Base-by-base conservation (phyloP, 1,139 yeast genomes). In the Martiniozyma asiatica region DNA sequence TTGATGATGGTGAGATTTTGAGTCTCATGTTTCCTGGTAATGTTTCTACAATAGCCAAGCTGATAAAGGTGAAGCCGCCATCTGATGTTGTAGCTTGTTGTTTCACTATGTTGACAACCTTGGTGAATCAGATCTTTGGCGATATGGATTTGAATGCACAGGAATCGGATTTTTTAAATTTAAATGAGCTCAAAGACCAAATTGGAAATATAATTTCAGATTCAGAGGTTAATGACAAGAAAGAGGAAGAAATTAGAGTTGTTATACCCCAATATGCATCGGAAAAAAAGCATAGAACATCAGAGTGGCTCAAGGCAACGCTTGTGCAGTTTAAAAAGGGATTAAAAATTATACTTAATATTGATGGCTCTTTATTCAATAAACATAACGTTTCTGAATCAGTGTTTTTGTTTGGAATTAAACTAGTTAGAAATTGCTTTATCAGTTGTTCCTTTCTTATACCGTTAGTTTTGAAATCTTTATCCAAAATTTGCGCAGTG, bases 281-380 rank as follows among this genome's bases (percentile, higher is more conserved):
- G n/a, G n/a, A n/a, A n/a, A 44, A 26, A 26, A 48, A 31, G 3
- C 70, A 65, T 37, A 58, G 85, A 40, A 63, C 72, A 2, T 53
- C 56, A 9, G 48, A 68, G 8, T 81, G 94, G 94, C 51, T 78
- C 14, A 56, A 48, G 13, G 82, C 76, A 0, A 75, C 87, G 0
- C 59, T 77, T 2, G 56, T 59, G 20, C 89, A 81, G 44, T 59
- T 80, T 15, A 66, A 63, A 30, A 47, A 63, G 5, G 61, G 72
- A 8, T 29, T 59, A 4, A 48, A 51, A 9, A 45, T 48, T 2
- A 51, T 73, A 22, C 40, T 58, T 3, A 28, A 40, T 1, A 23
- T 54, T 1, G 38, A 34, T n/a, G 36, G 51, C 11, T 13, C 22
- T 9, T 20, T 30, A 24, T 32, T 43, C 2, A 57, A 58, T 24